Evolutionary conservation across 2,329 filamentous ascomycete species (phyloP), one percentile per base, ranked within the genome.

Genomic region (Sclerotinia sclerotiorum): DNA sequence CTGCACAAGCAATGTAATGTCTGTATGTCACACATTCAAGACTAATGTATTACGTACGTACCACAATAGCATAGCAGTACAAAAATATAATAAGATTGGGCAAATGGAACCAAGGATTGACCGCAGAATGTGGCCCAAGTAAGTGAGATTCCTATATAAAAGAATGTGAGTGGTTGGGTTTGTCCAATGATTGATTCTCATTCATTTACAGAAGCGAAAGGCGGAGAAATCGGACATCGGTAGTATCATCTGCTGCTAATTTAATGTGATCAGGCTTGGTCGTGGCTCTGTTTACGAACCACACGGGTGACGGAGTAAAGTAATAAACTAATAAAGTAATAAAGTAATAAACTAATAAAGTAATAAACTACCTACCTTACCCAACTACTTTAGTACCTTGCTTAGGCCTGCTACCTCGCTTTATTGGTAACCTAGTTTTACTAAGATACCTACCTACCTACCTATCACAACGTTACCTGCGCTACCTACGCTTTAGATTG

Each of bases 41-140:
- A 19, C 60, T 63, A 63, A 42, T 39, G 54, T 56, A 56, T 56
- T 21, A 56, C 21, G 32, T 42, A 62, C 35, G 46, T 35, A 51
- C 58, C 21, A 51, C 46, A n/a, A 17, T 42, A 17, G 39, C 39
- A 42, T 42, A 1, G 15, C 39, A 49, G 27, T 35, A 62, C 27
- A 24, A 39, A 51, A 27, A 8, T 21, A n/a, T 21, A n/a, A 39
- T 32, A n/a, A 39, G 29, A 35, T 56, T 56, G 21, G 54, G 55
- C 65, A 44, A 61, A 44, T 4, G 4, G 42, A 54, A 64, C 58
- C 58, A 49, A 55, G 39, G 39, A 42, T 56, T 49, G 55, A 44
- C 54, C 29, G 42, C 29, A 61, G 32, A 52, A 61, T 52, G 54
- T 67, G 65, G 56, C 44, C 32, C 65, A 52, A 42, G 29, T n/a